A percentile compares a stretch with the other conserved stretches of the same genome.
These are phyloP conservation scores for Bruguiera parviflora DNA, from an alignment of 345 rosid species.

Conservation along the genomic window DNA sequence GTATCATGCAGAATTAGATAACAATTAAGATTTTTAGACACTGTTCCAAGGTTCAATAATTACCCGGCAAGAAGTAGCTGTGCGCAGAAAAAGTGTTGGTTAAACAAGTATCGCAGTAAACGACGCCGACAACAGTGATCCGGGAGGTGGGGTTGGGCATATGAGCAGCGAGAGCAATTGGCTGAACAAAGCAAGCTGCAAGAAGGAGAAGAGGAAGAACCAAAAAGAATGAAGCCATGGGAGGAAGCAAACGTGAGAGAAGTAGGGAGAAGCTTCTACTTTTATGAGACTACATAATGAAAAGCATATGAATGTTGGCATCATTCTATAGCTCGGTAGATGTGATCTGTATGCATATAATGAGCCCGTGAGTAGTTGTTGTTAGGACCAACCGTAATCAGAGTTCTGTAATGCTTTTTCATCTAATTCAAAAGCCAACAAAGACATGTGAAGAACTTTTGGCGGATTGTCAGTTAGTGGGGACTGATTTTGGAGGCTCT, in stretches of 20 bases:
- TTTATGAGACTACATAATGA: neutral
- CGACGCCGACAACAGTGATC: slow-evolving; percentile 73
- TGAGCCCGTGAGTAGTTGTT: slow-evolving; percentile 66
- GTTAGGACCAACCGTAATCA: slow-evolving; percentile 43
- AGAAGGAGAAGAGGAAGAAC: slow-evolving; percentile 37
- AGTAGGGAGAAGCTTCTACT: slow-evolving; percentile 36
- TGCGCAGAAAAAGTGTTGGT: slow-evolving; percentile 61
- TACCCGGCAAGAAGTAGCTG: slow-evolving; percentile 92
- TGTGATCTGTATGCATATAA: slow-evolving; percentile 27
- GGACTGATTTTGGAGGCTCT: slow-evolving; percentile 17
- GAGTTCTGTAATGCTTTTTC: slow-evolving; percentile 24
- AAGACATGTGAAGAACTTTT: slow-evolving; percentile 71
- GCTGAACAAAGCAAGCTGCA: slow-evolving; percentile 30
- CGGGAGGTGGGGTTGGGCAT: slow-evolving; percentile 40
- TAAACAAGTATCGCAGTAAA: slow-evolving; percentile 71
- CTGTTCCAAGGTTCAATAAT: neutral
- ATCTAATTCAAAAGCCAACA: slow-evolving; percentile 38
- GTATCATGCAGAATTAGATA: too few relatives aligned
- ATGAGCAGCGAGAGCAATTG: slow-evolving; percentile 19
- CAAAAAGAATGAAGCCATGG: slow-evolving; percentile 43
- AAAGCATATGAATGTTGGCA: slow-evolving; percentile 8
- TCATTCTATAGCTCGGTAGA: slow-evolving; percentile 9
- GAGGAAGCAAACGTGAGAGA: slow-evolving; percentile 35
- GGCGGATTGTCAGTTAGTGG: slow-evolving; percentile 26
- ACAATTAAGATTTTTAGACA: too few relatives aligned